Percentiles rank a stretch among this genome's conserved stretches.
These are phyloP conservation scores for Trichoderma sp. DNA, from an alignment of 2,329 filamentous ascomycete genomes.

Conservation along the genomic window DNA sequence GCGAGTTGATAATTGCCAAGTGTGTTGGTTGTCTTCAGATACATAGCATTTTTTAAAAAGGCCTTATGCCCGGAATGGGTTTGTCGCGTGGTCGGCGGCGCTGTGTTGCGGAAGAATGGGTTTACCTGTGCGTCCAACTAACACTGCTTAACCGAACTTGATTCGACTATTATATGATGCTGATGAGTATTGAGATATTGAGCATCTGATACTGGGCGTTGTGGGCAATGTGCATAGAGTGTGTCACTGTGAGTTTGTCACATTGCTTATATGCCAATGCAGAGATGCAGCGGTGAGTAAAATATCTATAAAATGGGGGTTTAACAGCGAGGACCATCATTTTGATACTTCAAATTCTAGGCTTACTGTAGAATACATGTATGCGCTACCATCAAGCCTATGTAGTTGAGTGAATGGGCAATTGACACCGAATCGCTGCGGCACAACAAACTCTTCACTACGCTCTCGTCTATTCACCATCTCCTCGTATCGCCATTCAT, in stretches of 20 bases:
- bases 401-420: not conserved
- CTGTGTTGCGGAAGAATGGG: slow-evolving; percentile 1
- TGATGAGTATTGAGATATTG: not conserved
- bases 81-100: slow-evolving; percentile 15
- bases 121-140: not conserved
- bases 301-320: not conserved
- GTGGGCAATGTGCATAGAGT: not conserved
- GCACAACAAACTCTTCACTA: not conserved
- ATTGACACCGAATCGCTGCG: not conserved
- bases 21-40: not conserved
- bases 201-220: not conserved
- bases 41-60: not conserved
- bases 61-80: not conserved
- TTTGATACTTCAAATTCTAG: not conserved
- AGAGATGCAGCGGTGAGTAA: not conserved
- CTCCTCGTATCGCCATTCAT: not conserved
- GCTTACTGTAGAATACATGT: not conserved
- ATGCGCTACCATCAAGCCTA: not conserved
- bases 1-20: not conserved
- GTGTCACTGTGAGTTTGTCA: not conserved
- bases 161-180: not conserved
- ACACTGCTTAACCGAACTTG: not conserved
- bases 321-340: too few species aligned
- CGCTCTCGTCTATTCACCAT: not conserved
- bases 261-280: not conserved